Base-by-base conservation (phyloP, 148 eudicot genomes). In the Silene conica region DNA sequence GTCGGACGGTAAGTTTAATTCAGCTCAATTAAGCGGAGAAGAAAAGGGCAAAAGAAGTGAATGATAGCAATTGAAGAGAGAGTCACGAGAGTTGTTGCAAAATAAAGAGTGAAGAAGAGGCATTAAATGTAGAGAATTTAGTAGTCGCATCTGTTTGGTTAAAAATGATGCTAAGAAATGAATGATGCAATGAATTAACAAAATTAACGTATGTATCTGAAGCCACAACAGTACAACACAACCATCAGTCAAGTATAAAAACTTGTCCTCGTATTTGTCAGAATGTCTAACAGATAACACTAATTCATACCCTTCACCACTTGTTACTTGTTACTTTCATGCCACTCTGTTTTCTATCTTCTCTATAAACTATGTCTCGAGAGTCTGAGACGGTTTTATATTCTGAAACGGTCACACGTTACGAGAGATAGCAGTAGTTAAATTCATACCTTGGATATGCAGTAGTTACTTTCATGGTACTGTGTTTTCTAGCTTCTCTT, bases 221-320 rank as follows among this genome's bases (percentile, higher is more conserved):
- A 31, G 25, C 54, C 57, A 62, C 8, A 70, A 71, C 26, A 62
- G 41, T 45, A 62, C 8, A 70, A 71, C 26, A 62, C 43, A 70
- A 71, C 45, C 41, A 57, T 70, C 60, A 70, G 74, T 70, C 63
- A 9, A 57, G 25, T 16, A 15, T 70, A 45, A 76, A 46, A 70
- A 65, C 79, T 70, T 63, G 80, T 77, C 70, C 70, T 63, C 31
- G 70, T 77, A 23, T 41, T 46, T 70, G 74, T 76, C 79, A 68
- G 79, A 46, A 58, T 75, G 78, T 75, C 57, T 67, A 46, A 31
- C 34, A 31, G 1, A 52, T 45, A 22, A 74, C n/a, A 65, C 55
- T 41, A 66, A 22, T 67, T 74, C 38, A 75, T 68, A 58, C 67
- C n/a, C 0, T 26, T 26, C 3, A 31, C 4, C 34, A 31, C 34